phyloP scores from a whole-genome alignment of 805 yeast genomes.

The Suhomyces faveliae region DNA sequence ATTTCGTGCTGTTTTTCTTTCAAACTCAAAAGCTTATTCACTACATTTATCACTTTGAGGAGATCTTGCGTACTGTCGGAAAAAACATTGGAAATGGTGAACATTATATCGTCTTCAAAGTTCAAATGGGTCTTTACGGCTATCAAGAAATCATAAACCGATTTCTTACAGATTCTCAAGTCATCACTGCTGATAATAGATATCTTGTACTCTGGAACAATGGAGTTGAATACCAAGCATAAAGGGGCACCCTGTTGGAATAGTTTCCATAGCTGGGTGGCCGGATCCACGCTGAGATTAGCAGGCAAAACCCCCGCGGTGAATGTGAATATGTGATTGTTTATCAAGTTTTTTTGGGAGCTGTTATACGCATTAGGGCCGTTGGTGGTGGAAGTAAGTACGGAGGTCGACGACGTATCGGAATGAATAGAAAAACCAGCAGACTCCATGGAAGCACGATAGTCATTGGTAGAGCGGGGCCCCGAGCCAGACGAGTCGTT shows the following conservation, averaged over 20 bases:
- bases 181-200: constrained; percentile 75
- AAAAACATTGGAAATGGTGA: constrained; percentile 87
- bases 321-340: constrained; percentile 53
- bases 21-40: constrained; percentile 50
- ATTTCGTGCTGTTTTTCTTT: neutral
- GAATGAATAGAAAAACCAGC: constrained; percentile 37
- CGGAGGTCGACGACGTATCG: constrained; percentile 28
- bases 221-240: constrained; percentile 76
- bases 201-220: constrained; percentile 52
- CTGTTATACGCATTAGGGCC: neutral
- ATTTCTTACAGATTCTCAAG: constrained; percentile 77
- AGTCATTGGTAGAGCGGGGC: constrained; percentile 18
- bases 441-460: constrained; percentile 34
- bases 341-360: constrained; percentile 14
- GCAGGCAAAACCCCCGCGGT: constrained; percentile 79
- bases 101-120: constrained; percentile 76
- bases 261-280: constrained; percentile 82
- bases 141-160: constrained; percentile 83
- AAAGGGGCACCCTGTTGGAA: constrained; percentile 92
- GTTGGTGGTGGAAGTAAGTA: constrained; percentile 15
- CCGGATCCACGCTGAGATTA: constrained; percentile 80
- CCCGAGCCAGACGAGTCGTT: constrained; percentile 6
- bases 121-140: constrained; percentile 79
- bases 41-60: constrained; percentile 70
- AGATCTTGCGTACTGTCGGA: constrained; percentile 78